A percentile compares a stretch with the other conserved stretches of the same genome.
Conservation (phyloP, 2,329 filamentous ascomycete genomes). For the Macrophomina pseudophaseolina region DNA sequence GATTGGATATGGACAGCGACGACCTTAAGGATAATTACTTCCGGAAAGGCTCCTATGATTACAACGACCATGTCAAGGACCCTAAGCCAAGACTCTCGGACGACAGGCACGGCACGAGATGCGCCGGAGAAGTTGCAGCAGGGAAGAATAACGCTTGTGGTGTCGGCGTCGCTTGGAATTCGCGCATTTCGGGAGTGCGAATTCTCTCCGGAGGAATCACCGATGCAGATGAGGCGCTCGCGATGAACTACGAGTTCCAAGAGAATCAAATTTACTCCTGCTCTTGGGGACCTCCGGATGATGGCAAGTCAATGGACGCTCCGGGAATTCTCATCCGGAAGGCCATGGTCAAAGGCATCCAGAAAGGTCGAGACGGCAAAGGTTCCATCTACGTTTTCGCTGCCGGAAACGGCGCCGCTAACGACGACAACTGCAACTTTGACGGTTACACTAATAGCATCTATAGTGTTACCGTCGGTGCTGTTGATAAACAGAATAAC, state of each 20-base stretch:
- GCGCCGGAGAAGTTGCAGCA: slow-evolving; percentile 91
- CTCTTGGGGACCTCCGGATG: slow-evolving; percentile 96
- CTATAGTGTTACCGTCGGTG: slow-evolving; percentile 96
- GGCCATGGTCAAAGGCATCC: slow-evolving; percentile 90
- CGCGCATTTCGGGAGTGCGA: slow-evolving; percentile 86
- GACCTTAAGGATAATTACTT: slow-evolving; percentile 96
- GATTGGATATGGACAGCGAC: slow-evolving; percentile 91
- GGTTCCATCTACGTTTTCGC: slow-evolving; percentile 97
- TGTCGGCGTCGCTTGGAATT: slow-evolving; percentile 92
- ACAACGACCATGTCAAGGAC: slow-evolving; percentile 82
- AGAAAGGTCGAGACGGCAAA: slow-evolving; percentile 80
- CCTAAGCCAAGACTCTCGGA: slow-evolving; percentile 83
- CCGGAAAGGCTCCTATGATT: slow-evolving; percentile 90
- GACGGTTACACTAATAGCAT: slow-evolving; percentile 99
- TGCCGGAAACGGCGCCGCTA: slow-evolving; percentile 86
- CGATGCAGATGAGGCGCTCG: slow-evolving; percentile 88
- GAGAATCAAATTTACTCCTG: slow-evolving; percentile 97
- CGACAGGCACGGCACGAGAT: slow-evolving; percentile 90
- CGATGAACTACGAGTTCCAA: slow-evolving; percentile 90
- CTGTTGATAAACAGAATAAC: slow-evolving; percentile 82
- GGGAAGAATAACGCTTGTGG: slow-evolving; percentile 93
- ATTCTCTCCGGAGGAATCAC: slow-evolving; percentile 90
- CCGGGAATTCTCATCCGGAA: slow-evolving; percentile 85
- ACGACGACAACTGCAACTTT: slow-evolving; percentile 97
- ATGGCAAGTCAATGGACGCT: slow-evolving; percentile 91